These are phyloP conservation scores for Aspergillus bertholletiae DNA, from an alignment of 495 filamentous ascomycete genomes.

Conservation along the genomic window DNA sequence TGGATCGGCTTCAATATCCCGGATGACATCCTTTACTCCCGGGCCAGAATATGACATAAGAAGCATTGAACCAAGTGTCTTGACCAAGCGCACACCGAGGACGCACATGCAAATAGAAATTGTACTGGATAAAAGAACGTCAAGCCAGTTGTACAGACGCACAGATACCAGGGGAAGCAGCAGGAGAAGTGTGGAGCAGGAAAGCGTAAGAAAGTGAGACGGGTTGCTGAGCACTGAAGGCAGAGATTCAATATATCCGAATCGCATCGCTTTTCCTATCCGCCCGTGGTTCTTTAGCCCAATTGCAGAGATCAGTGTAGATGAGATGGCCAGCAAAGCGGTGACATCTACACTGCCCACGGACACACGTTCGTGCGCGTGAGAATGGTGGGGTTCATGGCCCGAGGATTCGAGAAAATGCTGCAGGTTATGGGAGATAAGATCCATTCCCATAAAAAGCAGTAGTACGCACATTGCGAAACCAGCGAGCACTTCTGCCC, in stretches of 20 bases:
- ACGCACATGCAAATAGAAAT: constrained; percentile 84
- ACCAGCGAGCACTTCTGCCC: constrained; percentile 91
- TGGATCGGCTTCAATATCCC: constrained; percentile 78
- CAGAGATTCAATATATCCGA: constrained; percentile 77
- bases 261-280: constrained; percentile 80
- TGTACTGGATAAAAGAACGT: constrained; percentile 72
- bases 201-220: constrained; percentile 87
- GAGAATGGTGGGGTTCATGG: constrained; percentile 66
- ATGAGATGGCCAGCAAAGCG: constrained; percentile 79
- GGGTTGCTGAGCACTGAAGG: constrained; percentile 85
- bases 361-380: constrained; percentile 64
- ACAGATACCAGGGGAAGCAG: constrained; percentile 79
- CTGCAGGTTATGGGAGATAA: constrained; percentile 88
- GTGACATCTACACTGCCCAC: constrained; percentile 76
- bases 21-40: constrained; percentile 71
- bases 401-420: constrained; percentile 71
- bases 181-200: constrained; percentile 75
- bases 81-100: constrained; percentile 76
- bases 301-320: constrained; percentile 83
- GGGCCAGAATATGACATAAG: constrained; percentile 79
- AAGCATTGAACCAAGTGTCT: constrained; percentile 85
- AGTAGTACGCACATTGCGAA: constrained; percentile 95
- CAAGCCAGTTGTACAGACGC: constrained; percentile 71
- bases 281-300: constrained; percentile 87
- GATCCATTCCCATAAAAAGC: constrained; percentile 92